These are phyloP conservation scores for Xylariaceae sp. DNA, from an alignment of 2,329 filamentous ascomycete species.

Conservation along the genomic window DNA sequence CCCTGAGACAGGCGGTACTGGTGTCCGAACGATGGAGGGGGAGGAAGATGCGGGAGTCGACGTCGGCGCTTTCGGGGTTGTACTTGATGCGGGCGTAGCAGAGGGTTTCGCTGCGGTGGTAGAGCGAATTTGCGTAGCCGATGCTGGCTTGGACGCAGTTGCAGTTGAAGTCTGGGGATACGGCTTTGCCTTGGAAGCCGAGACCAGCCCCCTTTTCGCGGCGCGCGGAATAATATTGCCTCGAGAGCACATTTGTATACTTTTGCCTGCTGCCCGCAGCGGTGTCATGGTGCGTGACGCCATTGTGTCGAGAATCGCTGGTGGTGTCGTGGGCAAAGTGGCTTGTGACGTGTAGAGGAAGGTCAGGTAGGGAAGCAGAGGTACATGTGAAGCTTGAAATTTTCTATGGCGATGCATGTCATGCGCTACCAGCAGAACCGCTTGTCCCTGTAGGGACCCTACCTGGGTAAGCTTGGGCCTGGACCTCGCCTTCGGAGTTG, in stretches of 20 bases:
- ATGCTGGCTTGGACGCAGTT: slow-evolving; percentile 7
- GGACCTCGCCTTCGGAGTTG: too few relatives aligned
- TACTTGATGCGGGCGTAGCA: slow-evolving; percentile 8
- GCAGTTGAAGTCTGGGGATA: slow-evolving; percentile 3
- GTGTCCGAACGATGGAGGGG: slow-evolving; percentile 11
- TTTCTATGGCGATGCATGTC: background rate
- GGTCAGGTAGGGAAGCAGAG: background rate
- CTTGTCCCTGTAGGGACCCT: too few relatives aligned
- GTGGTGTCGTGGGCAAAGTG: background rate
- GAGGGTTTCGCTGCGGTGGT: slow-evolving; percentile 3
- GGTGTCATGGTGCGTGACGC: slow-evolving; percentile 20
- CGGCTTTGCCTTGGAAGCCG: slow-evolving; percentile 13
- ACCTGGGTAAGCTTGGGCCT: too few relatives aligned
- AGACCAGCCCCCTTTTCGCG: slow-evolving; percentile 5
- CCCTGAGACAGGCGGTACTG: slow-evolving; percentile 24
- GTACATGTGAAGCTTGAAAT: background rate
- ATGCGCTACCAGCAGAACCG: too few relatives aligned
- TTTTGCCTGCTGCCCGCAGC: slow-evolving; percentile 12
- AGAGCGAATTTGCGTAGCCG: slow-evolving; percentile 1
- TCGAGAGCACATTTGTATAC: background rate
- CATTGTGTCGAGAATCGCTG: slow-evolving; percentile 12
- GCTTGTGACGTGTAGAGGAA: background rate
- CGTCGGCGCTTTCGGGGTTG: slow-evolving; percentile 1
- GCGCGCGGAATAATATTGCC: background rate
- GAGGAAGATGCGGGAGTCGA: slow-evolving; percentile 7